Base-by-base conservation (phyloP, 2,329 filamentous ascomycete species). In the Penicillium concentricum region DNA sequence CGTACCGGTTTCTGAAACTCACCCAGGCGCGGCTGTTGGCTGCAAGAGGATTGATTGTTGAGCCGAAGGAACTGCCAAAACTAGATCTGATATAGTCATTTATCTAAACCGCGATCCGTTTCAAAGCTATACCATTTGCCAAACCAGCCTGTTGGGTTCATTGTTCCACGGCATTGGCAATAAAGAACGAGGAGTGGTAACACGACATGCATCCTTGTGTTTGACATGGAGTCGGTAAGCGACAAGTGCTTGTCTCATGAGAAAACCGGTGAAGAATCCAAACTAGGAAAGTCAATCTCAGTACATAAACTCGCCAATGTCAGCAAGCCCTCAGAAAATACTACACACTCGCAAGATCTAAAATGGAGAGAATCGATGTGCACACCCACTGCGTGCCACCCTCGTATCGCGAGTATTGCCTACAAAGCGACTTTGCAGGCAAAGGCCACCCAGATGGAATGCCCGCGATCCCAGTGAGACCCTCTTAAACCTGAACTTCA, bases 371-470 rank as follows among this genome's bases (percentile, higher is more conserved):
- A 47, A 62, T 65, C 6, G 63, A 65, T 24, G 32, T 64, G 1
- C 61, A 65, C 41, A 50, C 58, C 3, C 63, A 65, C 35, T 64
- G 62, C 12, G 60, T 66, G 1, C 60, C 63, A 4, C 55, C 54
- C 3, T 41, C 38, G 0, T 66, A 66, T 24, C 62, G 63, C 8
- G 60, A 64, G 24, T 64, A 60, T 34, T 66, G 63, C 26, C 46
- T 66, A 4, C 45, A 61, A 10, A 63, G 56, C 56, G 63, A 64
- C 16, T 63, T 64, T 13, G 63, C 61, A 2, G 62, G 63, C 5
- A 59, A 49, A 49, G 60, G 62, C 28, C 57, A 66, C 22, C 63
- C 62, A 1, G 62, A 66, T 51, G 63, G 61, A 18, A 65, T 65
- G 63, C 60, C 63, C 10, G 57, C 58, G 2, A 63, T 65, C 6